These are phyloP conservation scores for Chrysophaeum taylorii DNA, from an alignment of 352 stramenopile species.

Conservation along the genomic window DNA sequence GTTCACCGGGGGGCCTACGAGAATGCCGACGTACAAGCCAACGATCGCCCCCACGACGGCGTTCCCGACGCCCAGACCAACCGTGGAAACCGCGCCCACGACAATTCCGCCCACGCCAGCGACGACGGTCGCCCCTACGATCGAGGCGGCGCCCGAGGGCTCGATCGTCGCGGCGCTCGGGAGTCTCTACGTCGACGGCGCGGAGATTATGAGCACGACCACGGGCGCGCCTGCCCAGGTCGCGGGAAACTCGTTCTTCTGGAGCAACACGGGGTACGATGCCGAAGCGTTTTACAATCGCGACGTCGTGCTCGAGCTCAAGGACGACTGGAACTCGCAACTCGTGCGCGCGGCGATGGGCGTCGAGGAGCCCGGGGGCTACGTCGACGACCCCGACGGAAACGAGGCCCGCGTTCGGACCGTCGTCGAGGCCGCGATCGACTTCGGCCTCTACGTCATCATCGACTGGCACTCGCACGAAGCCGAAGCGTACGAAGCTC, in stretches of 20 bases:
- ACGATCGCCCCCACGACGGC: too few species aligned
- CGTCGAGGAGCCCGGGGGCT: not conserved
- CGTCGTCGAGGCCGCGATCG: conserved; percentile 1
- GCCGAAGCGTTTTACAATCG: not conserved
- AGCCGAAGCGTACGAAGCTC: not conserved
- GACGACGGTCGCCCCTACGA: too few species aligned
- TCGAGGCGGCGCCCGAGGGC: too few species aligned
- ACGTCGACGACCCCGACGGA: not conserved
- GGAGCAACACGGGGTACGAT: not conserved
- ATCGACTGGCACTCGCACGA: not conserved
- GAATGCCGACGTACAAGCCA: too few species aligned
- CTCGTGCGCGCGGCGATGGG: not conserved
- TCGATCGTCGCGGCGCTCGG: too few species aligned
- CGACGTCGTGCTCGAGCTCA: not conserved
- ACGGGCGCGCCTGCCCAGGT: too few species aligned
- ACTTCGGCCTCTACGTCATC: not conserved
- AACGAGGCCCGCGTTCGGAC: not conserved
- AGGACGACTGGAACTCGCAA: not conserved
- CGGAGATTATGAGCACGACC: too few species aligned
- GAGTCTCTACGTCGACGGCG: too few species aligned
- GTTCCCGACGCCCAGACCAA: too few species aligned
- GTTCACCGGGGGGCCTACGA: too few species aligned
- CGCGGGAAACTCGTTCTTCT: not conserved
- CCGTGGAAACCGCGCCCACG: too few species aligned
- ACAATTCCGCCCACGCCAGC: too few species aligned